Percentiles rank a stretch among this genome's conserved stretches.
Conservation (phyloP, 352 stramenopile species). For the Globisporangium solare region DNA sequence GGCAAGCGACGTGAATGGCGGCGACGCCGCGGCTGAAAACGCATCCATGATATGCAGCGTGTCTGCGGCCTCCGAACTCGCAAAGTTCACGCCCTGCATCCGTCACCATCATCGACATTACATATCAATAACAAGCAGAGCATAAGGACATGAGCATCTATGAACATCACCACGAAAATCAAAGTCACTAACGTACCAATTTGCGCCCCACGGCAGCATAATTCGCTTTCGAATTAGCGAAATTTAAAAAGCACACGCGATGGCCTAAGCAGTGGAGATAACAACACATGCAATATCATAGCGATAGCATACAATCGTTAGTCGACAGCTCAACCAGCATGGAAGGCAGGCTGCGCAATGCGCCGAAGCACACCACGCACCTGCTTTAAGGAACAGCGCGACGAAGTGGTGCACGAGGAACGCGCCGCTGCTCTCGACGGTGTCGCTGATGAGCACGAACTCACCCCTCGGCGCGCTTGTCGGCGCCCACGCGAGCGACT, state of each 20-base stretch:
- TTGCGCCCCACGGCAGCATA: conserved; percentile 64
- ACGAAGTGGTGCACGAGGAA: conserved; percentile 76
- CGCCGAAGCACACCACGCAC: conserved; percentile 13
- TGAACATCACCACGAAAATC: not conserved
- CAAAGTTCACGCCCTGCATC: conserved; percentile 48
- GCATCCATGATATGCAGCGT: conserved; percentile 39
- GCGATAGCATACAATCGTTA: not conserved
- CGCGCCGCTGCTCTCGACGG: conserved; percentile 39
- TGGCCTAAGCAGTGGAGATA: conserved; percentile 22
- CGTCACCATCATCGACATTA: not conserved
- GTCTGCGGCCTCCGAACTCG: conserved; percentile 23
- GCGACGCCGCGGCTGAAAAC: conserved; percentile 8
- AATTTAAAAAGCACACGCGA: conserved; percentile 57
- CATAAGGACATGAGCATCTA: too few relatives aligned
- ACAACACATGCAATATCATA: not conserved
- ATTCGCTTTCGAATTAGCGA: conserved; percentile 45
- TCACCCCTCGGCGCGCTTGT: conserved; percentile 41
- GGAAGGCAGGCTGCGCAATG: too few relatives aligned
- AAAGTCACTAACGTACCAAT: conserved; percentile 28
- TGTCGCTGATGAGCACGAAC: conserved; percentile 55
- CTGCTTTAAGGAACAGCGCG: conserved; percentile 65
- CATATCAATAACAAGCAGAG: not conserved
- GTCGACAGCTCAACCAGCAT: too few relatives aligned
- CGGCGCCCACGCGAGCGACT: conserved; percentile 50
- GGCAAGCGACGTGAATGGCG: not conserved